Percentiles rank a stretch among this genome's conserved stretches.
phyloP scores from a whole-genome alignment of 108 stramenopile species.

The Schizochytrium sp. region DNA sequence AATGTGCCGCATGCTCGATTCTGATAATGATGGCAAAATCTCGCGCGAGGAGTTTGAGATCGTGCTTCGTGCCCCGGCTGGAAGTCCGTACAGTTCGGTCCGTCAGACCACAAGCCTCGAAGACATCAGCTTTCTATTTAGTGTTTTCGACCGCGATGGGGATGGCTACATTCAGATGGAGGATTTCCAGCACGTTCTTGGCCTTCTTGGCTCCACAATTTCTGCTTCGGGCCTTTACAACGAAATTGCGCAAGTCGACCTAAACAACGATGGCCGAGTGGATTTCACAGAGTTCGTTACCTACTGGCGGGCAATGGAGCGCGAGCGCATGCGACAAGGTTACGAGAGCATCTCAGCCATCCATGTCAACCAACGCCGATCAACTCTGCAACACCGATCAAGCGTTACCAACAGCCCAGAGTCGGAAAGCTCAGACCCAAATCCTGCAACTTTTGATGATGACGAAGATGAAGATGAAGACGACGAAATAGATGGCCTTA shows the following conservation, averaged over 20 bases:
- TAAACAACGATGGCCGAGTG: background rate
- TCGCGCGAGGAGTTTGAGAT: constrained; percentile 46
- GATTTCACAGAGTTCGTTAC: constrained; percentile 28
- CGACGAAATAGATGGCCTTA: background rate
- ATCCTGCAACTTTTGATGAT: constrained; percentile 6
- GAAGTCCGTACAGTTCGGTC: constrained; percentile 52
- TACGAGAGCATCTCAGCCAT: constrained; percentile 36
- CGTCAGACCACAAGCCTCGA: constrained; percentile 9
- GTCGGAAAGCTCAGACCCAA: background rate
- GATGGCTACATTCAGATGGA: constrained; percentile 50
- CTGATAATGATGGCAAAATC: constrained; percentile 55
- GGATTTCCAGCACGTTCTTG: constrained; percentile 56
- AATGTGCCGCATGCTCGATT: constrained; percentile 41
- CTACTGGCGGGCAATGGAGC: constrained; percentile 57
- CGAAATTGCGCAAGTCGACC: background rate
- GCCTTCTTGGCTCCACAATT: constrained; percentile 3
- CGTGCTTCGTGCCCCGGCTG: constrained; percentile 51
- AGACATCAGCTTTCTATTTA: constrained; percentile 43
- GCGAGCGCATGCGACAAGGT: constrained; percentile 39
- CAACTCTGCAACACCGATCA: background rate
- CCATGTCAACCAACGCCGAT: constrained; percentile 5
- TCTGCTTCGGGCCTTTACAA: constrained; percentile 8
- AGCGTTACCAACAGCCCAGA: background rate
- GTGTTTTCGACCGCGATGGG: constrained; percentile 52
- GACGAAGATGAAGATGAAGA: constrained; percentile 8